Evolutionary conservation across 495 filamentous ascomycete species (phyloP).

Genomic region (Pyrenopolyporus hunteri): DNA sequence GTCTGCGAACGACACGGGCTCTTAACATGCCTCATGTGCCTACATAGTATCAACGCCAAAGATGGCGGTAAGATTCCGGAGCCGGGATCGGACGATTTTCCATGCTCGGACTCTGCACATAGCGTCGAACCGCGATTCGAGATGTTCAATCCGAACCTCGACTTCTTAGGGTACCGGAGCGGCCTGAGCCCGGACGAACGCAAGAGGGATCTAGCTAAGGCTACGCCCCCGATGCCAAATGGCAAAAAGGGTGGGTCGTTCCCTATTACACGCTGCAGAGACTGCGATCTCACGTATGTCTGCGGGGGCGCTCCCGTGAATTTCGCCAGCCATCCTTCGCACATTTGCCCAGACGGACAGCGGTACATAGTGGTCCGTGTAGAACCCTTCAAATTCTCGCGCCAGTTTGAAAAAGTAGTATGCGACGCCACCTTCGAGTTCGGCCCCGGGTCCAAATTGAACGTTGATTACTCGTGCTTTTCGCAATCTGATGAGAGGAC

Average conservation of each 20-base stretch:
- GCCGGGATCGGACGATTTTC: not conserved
- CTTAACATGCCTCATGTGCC: conserved; percentile 9
- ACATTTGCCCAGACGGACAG: conserved; percentile 7
- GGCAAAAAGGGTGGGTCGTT: not conserved
- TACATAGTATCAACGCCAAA: conserved; percentile 14
- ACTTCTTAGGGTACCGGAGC: not conserved
- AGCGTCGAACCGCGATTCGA: conserved; percentile 11
- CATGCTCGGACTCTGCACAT: not conserved
- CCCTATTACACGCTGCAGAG: not conserved
- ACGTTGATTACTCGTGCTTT: not conserved
- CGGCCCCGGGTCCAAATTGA: not conserved
- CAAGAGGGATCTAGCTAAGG: not conserved
- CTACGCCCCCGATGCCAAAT: not conserved
- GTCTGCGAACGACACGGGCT: conserved; percentile 1
- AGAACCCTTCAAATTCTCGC: not conserved
- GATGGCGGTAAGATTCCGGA: not conserved
- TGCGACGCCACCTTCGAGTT: not conserved
- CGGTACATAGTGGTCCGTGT: not conserved
- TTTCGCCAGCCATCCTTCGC: conserved; percentile 10
- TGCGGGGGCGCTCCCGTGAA: not conserved
- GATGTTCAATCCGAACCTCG: not conserved
- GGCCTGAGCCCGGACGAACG: conserved; percentile 12
- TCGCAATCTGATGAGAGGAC: not conserved
- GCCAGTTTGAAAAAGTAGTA: not conserved
- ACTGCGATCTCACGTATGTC: conserved; percentile 1